Base-by-base conservation (phyloP, 306 rosid genomes). In the Lotus japonicus region DNA sequence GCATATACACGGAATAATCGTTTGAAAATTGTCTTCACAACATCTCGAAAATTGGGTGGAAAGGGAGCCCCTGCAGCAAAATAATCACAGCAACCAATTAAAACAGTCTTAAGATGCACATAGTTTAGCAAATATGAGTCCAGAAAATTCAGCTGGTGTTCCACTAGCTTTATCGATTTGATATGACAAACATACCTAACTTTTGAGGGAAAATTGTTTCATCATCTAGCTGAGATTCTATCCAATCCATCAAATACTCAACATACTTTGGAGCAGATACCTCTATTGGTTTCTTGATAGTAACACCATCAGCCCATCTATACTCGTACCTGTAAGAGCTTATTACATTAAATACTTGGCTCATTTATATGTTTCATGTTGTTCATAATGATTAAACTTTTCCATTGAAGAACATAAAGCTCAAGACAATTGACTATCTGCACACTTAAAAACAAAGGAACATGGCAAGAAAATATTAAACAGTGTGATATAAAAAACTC, bases 201-300 rank as follows among this genome's bases (percentile, higher is more conserved):
- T 46, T 88, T 45, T 91, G 97, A 64, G 97, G 96, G 50, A 91
- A 91, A 33, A 86, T 83, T 26, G 89, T 80, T 80, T 91, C 97
- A 72, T 88, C 91, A 33, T 91, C 97, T 5, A 91, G 84, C 72
- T 84, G 96, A 74, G 81, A 79, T 80, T 91, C 96, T 62, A 91
- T 86, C 97, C 97, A 91, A 58, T 91, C 91, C 96, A 91, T 88
- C 80, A 91, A 77, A 39, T 80, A 85, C 72, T 91, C 97, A 2
- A 91, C 97, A 66, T 91, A 91, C 59, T 84, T 91, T 13, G 96
- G 96, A 76, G 97, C 97, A 58, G 97, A 91, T 38, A 91, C 96
- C 83, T 91, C 96, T 49, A 91, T 86, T 26, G 97, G 97, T 72
- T 81, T 84, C 76, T 84, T 91, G 19, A 91, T 84, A 11, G 76